phyloP scores from a whole-genome alignment of 148 eudicot species.

The Chenopodium quinoa region DNA sequence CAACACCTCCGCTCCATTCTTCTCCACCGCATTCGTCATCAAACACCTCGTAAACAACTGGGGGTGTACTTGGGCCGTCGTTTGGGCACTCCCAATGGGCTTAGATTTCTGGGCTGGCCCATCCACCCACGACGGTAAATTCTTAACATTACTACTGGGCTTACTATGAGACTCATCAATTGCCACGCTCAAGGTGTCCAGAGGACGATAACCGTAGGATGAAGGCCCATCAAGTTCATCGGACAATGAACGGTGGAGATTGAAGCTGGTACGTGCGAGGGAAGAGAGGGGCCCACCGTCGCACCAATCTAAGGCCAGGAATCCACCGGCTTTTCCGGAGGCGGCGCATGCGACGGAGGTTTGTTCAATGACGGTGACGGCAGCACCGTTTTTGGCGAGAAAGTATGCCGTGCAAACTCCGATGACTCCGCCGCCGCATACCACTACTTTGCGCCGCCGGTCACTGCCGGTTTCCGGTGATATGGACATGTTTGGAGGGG shows the following conservation, averaged over 20 bases:
- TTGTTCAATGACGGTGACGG: slow-evolving; percentile 73
- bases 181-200: slow-evolving; percentile 57
- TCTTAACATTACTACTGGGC: not conserved
- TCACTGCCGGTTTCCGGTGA: slow-evolving; percentile 17
- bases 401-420: slow-evolving; percentile 89
- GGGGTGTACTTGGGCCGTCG: slow-evolving; percentile 90
- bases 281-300: slow-evolving; percentile 60
- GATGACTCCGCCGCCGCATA: slow-evolving; percentile 94
- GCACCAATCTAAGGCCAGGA: slow-evolving; percentile 83
- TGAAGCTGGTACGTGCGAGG: slow-evolving; percentile 72
- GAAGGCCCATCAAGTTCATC: slow-evolving; percentile 53
- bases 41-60: slow-evolving; percentile 56
- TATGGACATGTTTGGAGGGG: slow-evolving; percentile 20
- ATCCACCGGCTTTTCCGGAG: slow-evolving; percentile 90
- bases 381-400: slow-evolving; percentile 59
- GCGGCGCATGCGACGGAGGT: slow-evolving; percentile 83
- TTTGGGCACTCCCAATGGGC: slow-evolving; percentile 57
- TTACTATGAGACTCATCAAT: slow-evolving; percentile 35
- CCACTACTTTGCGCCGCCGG: slow-evolving; percentile 47
- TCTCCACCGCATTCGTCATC: slow-evolving; percentile 57
- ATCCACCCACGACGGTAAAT: slow-evolving; percentile 66
- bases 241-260: slow-evolving; percentile 49
- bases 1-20: slow-evolving; percentile 68
- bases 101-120: slow-evolving; percentile 43
- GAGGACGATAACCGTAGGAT: slow-evolving; percentile 75